Evolutionary conservation across 176 grass and related monocot species (phyloP), one percentile per base, ranked within the genome.

Genomic region (Oryza glumipatula): DNA sequence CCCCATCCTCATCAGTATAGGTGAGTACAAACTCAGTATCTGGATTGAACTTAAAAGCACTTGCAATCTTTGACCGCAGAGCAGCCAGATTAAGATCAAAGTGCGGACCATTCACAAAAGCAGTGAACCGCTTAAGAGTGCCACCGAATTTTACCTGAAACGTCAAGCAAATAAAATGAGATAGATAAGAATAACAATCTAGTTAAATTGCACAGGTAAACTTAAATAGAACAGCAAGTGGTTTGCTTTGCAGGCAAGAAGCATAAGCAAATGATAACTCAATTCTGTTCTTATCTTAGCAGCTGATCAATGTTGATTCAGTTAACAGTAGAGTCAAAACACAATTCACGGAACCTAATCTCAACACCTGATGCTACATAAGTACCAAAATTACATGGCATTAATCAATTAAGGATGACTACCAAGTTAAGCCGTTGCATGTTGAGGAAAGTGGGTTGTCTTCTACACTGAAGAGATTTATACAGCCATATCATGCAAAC

Each of bases 1-100:
- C 95, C 22, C 78, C 86, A 79, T 94, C 92, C 38, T 91, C 88
- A 82, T 97, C 95, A 64, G 85, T 86, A 73, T 97, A 97, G 21
- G 90, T 91, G 81, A 97, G 92, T 82, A 56, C 49, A 43, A 93
- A 78, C 22, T 86, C 88, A 67, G 24, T 73, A 74, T 70, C 76
- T 35, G 82, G 24, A 72, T 45, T 88, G 67, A 97, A 82, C 49
- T 92, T 93, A 49, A 97, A 97, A 82, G 88, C 80, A 73, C 47
- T 83, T 83, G 65, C 81, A 74, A 94, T 94, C 84, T 88, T 97
- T 13, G 44, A 83, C 65, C 74, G 83, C 22, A 95, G 75, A 30
- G 52, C 58, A 11, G 46, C 46, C 61, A 92, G 80, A 74, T 88
- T 64, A 68, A 70, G 67, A 87, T 89, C 76, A 0, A 94, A 85